Percentiles rank a stretch among this genome's conserved stretches.
These are phyloP conservation scores for Quercus robur DNA, from an alignment of 306 rosid genomes.

Conservation along the genomic window DNA sequence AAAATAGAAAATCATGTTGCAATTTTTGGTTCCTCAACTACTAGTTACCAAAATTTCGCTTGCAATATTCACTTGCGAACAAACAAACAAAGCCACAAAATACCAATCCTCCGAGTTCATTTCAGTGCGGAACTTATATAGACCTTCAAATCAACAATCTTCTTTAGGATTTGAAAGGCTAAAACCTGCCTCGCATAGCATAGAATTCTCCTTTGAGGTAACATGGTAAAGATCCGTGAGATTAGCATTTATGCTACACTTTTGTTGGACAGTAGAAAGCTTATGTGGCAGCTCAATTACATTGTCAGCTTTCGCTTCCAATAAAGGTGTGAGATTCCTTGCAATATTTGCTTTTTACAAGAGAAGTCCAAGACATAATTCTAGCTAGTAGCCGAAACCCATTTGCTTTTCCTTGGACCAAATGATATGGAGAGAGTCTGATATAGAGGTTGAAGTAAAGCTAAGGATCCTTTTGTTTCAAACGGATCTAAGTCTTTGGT, in stretches of 20 bases:
- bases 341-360: not conserved
- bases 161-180: too few relatives aligned
- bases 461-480: too few relatives aligned
- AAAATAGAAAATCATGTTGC: not conserved
- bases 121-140: not conserved
- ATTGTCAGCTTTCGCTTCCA: constrained; percentile 34
- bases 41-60: not conserved
- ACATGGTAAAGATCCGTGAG: constrained; percentile 16
- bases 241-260: constrained; percentile 26
- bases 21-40: constrained; percentile 7
- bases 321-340: constrained; percentile 28
- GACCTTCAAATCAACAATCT: not conserved
- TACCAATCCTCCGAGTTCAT: not conserved
- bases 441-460: not conserved
- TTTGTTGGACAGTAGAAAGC: constrained; percentile 29
- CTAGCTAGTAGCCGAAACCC: constrained; percentile 1
- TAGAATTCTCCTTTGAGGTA: constrained; percentile 13
- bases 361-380: constrained; percentile 24
- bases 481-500: too few relatives aligned
- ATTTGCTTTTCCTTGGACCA: constrained; percentile 14
- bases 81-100: not conserved
- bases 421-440: not conserved
- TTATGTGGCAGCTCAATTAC: constrained; percentile 24
- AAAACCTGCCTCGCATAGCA: not conserved
- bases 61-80: not conserved